Evolutionary conservation across 225 moss, liverwort and hornwort genomes (phyloP), one percentile per base, ranked within the genome.

Genomic region (Climacium dendroides): DNA sequence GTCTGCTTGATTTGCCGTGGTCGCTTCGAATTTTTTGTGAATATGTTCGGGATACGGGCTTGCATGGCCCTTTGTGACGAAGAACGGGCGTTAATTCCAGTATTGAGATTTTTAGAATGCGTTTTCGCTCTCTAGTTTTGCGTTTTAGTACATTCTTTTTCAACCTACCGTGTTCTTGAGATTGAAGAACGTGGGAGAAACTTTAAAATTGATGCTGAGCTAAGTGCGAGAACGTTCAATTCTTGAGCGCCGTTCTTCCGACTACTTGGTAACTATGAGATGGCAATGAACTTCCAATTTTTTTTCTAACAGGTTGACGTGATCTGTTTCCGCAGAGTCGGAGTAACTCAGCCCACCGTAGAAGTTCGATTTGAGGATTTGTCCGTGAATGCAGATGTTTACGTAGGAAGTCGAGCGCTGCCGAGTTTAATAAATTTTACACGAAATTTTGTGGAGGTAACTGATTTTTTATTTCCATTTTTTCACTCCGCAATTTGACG

Each of bases 281-380:
- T 32, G 41, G 32, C 41, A 23, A 24, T 22, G 64, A 64, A 32
- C 29, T 76, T 74, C 48, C 47, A 74, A 29, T 19, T 11, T 76
- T 30, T 84, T 29, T 74, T 48, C 87, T 88, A 45, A 87, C 35
- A 53, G 52, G 32, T 65, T 67, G 50, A 37, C 65, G 52, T 88
- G 79, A 62, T 70, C 18, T 86, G n/a, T 84, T 70, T 61, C 32
- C 79, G 89, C 91, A 97, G 97, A 87, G 96, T 92, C 66, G 91
- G 90, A 65, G 48, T 96, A 41, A 80, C 29, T 9, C 86, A 92
- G 77, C 97, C 97, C 37, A 93, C 92, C 11, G 97, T 96, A 74
- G 97, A 97, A 88, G 92, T 97, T 65, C 96, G 97, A 29, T 96
- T 97, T 29, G 91, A 94, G 82, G 89, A 93, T 82, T 84, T 97